Base-by-base conservation (phyloP, 331 rosid species). In the Rhamnella rubrinervis region DNA sequence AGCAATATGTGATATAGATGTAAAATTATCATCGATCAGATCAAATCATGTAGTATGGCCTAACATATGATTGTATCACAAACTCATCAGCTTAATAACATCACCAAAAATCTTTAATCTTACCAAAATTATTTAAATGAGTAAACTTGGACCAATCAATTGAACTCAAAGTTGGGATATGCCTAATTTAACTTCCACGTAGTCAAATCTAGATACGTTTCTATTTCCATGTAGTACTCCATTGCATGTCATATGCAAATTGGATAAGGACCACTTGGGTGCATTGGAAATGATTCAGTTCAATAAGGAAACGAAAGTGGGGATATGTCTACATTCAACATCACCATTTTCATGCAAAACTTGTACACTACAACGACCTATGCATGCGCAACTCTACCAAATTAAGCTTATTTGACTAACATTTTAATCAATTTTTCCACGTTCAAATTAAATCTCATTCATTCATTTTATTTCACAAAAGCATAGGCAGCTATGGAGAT, bases 81-180 rank as follows among this genome's bases (percentile, higher is more conserved):
- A 44, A 44, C 49, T 12, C 4, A 9, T 44, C 49, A 44, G 49
- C 11, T 40, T 44, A 1, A 23, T 23, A 23, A 44, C 49, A 12
- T 44, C 49, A 44, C 49, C 11, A 44, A 44, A 12, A 44, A 44
- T 44, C 13, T 44, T 44, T 44, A 14, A 8, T 11, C 49, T 9
- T 44, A 44, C 49, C 49, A 44, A 40, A 40, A 44, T 44, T 14
- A 44, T 11, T 9, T 11, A 44, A 12, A 44, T 8, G 14, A 14
- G 15, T 9, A 8, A 44, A 44, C 49, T 11, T 44, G 49, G 46
- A 7, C 39, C 49, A 56, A 52, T 46, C 59, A 59, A 44, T 70
- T 59, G 44, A 44, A 44, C 44, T 59, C 66, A 20, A 70, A n/a
- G 28, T 41, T 19, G 21, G 21, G 66, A 68, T 56, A 70, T 28